A percentile compares a stretch with the other conserved stretches of the same genome.
Conservation (phyloP, 2,329 filamentous ascomycete genomes). For the Colletotrichum cuscutae region DNA sequence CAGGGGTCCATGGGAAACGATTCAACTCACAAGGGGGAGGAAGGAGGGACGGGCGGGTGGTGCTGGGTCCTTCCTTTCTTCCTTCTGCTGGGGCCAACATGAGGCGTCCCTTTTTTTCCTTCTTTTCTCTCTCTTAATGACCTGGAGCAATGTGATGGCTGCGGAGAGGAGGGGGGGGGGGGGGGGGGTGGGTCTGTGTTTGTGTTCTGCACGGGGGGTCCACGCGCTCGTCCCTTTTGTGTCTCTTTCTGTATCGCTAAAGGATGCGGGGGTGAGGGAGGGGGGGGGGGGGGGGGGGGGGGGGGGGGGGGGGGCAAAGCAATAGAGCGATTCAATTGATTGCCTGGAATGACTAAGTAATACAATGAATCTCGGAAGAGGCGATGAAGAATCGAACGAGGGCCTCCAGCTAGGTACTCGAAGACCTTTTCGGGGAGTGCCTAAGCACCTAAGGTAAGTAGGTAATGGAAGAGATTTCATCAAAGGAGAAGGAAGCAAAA, state of each 20-base stretch:
- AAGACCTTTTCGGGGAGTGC: background rate
- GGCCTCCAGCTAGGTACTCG: background rate
- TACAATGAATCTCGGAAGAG: background rate
- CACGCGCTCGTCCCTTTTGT: too few relatives aligned
- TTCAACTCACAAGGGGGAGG: conserved; percentile 5
- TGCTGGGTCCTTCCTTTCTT: conserved; percentile 12
- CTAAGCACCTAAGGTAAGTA: background rate
- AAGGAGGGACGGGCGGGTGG: conserved; percentile 13
- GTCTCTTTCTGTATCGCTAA: too few relatives aligned
- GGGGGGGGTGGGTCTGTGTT: too few relatives aligned
- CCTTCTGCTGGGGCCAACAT: background rate
- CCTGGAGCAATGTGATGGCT: background rate
- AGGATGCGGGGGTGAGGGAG: too few relatives aligned
- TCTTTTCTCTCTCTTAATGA: background rate
- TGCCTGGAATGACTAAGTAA: background rate
- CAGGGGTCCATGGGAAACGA: conserved; percentile 7
- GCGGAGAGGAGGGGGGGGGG: background rate
- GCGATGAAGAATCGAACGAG: background rate
- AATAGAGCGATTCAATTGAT: conserved; percentile 7
- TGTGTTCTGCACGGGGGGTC: too few relatives aligned
- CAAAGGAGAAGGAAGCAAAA: background rate
- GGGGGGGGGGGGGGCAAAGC: background rate
- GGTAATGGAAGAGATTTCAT: background rate
- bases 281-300: background rate
- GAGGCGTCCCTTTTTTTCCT: background rate